Base-by-base conservation (phyloP, 345 rosid genomes). In the Euphorbia pulcherrima region DNA sequence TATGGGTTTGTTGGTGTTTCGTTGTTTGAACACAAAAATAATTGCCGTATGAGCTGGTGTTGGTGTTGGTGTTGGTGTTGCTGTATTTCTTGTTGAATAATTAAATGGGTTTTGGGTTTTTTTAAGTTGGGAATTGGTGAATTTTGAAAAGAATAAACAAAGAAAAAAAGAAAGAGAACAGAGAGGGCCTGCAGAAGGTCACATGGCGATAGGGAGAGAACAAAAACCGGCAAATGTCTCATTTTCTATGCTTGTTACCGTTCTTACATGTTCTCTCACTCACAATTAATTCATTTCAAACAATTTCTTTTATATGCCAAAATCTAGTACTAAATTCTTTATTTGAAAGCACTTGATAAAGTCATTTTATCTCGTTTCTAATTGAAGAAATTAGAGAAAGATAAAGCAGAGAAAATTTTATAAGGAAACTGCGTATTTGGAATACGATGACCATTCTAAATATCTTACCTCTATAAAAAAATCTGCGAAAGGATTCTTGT, bases 1-100 rank as follows among this genome's bases (percentile, higher is more conserved):
- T 41, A 41, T 44, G 71, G 67, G 78, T 82, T 78, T 80, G 96
- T 80, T 86, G 81, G 65, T 13, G 67, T 59, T 77, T 78, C 77
- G 73, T 62, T 82, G n/a, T 73, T 81, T 69, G 46, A 59, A 65
- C 69, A 69, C 54, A 8, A 18, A 16, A 30, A 27, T 26, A 12
- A 27, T 30, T 58, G 58, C 24, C 10, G 14, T 46, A 20, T 59
- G 12, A 5, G 46, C 23, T 53, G 17, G 12, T 41, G 53, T 44
- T 62, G 67, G 37, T n/a, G n/a, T n/a, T n/a, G n/a, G n/a, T n/a
- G n/a, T n/a, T n/a, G n/a, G n/a, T n/a, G n/a, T n/a, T n/a, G n/a
- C n/a, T n/a, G n/a, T n/a, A n/a, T 63, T 54, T 67, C 24, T 60
- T 7, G 68, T 13, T 41, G 39, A 56, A 40, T 17, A 16, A 23